Base-by-base conservation (phyloP, 371 early-diverging fungal genomes). In the Basidiobolus meristosporus region DNA sequence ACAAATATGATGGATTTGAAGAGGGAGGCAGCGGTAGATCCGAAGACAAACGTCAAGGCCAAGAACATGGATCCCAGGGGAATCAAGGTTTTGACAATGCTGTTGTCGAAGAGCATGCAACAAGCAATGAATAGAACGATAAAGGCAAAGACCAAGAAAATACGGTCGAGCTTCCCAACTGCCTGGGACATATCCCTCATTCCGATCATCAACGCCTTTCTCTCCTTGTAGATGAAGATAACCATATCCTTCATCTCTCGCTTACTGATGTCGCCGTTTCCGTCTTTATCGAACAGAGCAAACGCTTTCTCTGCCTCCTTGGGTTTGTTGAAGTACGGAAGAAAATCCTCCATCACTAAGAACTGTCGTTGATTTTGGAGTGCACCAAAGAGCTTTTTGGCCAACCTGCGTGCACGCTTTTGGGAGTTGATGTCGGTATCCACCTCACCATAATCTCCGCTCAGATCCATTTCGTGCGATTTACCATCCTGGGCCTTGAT, bases 1-100 rank as follows among this genome's bases (percentile, higher is more conserved):
- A 75, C 48, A 39, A 78, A 78, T 35, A 78, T 52, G 46, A 76
- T 70, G 32, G 65, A 65, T 37, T 68, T 63, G 45, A 73, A 78
- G 7, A 70, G 50, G 11, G 55, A 57, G 38, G 65, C 63, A 34
- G 68, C 64, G 11, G 70, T 63, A 17, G 65, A 57, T 14, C 65
- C 72, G 51, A 78, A 73, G 4, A 78, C 58, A 44, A 78, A 78
- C 1, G 73, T 65, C 18, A 68, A 51, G 0, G 70, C 74, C 33
- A 73, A 42, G 21, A 78, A 37, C 35, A 70, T 55, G 7, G 74
- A 63, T 32, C 73, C 76, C 21, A 44, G 39, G 11, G 45, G 45
- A n/a, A 44, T 11, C 34, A 44, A 23, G 12, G 31, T 14, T 6
- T 17, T 23, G 2, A 17, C 37, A n/a, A 44, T 19, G 22, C 39